These are phyloP conservation scores for Skeletonema marinoi DNA, from an alignment of 108 stramenopile species.

Conservation along the genomic window DNA sequence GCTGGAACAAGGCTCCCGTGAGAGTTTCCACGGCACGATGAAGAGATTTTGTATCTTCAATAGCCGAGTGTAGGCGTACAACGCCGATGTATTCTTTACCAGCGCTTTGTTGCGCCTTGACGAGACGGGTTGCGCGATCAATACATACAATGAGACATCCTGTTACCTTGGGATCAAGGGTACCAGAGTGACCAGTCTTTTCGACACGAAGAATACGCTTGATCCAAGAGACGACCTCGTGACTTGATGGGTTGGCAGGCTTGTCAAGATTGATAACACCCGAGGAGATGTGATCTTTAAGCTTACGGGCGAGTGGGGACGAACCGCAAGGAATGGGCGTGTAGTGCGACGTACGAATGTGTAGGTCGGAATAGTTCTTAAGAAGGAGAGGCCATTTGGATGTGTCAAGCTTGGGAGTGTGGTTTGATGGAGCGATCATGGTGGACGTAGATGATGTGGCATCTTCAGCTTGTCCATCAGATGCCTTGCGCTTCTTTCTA, in stretches of 20 bases:
- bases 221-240: slow-evolving; percentile 99
- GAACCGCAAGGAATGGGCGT: slow-evolving; percentile 97
- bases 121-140: slow-evolving; percentile 98
- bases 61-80: slow-evolving; percentile 94
- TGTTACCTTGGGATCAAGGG: slow-evolving; percentile 99
- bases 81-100: slow-evolving; percentile 99
- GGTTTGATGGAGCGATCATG: slow-evolving; percentile 84
- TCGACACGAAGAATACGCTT: slow-evolving; percentile 99
- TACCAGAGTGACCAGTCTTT: slow-evolving; percentile 99
- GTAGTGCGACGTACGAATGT: slow-evolving; percentile 98
- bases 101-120: slow-evolving; percentile 98
- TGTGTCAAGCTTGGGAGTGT: slow-evolving; percentile 92
- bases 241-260: slow-evolving; percentile 97
- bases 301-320: slow-evolving; percentile 92
- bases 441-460: slow-evolving; percentile 39
- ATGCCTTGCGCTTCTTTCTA: slow-evolving; percentile 76
- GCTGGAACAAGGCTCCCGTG: slow-evolving; percentile 98
- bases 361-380: slow-evolving; percentile 95
- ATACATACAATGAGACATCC: slow-evolving; percentile 99
- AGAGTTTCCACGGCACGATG: slow-evolving; percentile 94
- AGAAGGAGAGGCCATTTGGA: slow-evolving; percentile 98
- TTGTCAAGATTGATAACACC: slow-evolving; percentile 99
- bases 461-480: slow-evolving; percentile 47
- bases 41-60: slow-evolving; percentile 84
- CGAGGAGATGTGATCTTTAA: slow-evolving; percentile 92